Evolutionary conservation across 495 filamentous ascomycete species (phyloP), one percentile per base, ranked within the genome.

Genomic region (Usnea hakonensis): DNA sequence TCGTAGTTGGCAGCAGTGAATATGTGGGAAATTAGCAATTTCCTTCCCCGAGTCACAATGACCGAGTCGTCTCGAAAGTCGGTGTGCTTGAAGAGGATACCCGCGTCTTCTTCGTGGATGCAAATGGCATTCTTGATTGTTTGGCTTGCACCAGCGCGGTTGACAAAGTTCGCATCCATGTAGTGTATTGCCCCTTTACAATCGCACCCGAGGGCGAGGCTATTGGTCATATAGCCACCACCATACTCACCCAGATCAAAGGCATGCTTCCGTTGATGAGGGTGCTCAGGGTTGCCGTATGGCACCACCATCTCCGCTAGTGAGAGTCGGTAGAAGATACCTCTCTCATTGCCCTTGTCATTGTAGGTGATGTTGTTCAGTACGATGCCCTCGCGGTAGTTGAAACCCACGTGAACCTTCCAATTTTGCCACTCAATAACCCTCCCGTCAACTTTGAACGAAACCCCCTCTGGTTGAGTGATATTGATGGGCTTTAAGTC

Each of bases 1-100:
- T 97, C 93, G 76, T 97, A 97, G 77, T 97, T 97, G 55, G 92
- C 91, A 11, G 92, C 93, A 1, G 93, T 97, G 78, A 97, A 96
- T 68, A 96, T 88, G 58, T 96, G 93, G 28, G 90, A 92, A 68
- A 97, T 80, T 65, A 97, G 79, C 60, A 97, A 81, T 69, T 95
- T 96, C 17, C 92, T 84, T 36, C 84, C 91, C 48, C 93, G 87
- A 16, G 91, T 95, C 28, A 96, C 89, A 58, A 95, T 88, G 55
- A 87, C 83, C 0, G 88, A 89, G 48, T 92, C 87, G 71, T 96
- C 92, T 55, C 93, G 87, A 83, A 95, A 97, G 73, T 97, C 92
- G 53, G 85, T 90, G 77, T 97, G 93, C 77, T 97, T 97, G 80
- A 94, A 96, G 13, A 97, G 79, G 62, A 97, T 94, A 8, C 93